These are phyloP conservation scores for Colletotrichum eleusines DNA, from an alignment of 2,329 filamentous ascomycete species.

Conservation along the genomic window DNA sequence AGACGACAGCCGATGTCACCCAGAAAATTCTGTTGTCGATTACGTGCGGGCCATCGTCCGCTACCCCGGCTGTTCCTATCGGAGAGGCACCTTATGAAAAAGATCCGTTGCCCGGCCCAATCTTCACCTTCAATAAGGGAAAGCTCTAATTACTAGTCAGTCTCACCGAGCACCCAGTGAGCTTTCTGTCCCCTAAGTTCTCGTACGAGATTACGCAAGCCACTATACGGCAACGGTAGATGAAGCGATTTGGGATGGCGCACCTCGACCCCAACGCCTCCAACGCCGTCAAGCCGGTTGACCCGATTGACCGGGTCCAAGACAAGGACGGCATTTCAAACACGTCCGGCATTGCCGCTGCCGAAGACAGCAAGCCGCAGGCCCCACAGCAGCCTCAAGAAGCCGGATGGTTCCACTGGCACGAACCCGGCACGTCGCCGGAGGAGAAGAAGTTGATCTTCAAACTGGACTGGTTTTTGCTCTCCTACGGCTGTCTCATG, in stretches of 20 bases:
- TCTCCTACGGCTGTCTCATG: slow-evolving; percentile 56
- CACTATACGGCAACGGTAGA: not conserved
- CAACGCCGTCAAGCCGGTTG: slow-evolving; percentile 13
- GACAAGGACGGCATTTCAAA: slow-evolving; percentile 33
- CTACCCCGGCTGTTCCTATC: not conserved
- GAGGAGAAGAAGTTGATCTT: slow-evolving; percentile 60
- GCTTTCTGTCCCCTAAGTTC: not conserved
- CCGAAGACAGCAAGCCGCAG: slow-evolving; percentile 31
- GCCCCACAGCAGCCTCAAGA: slow-evolving; percentile 36
- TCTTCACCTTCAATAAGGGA: not conserved
- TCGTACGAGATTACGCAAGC: not conserved
- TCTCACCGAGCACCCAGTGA: slow-evolving; percentile 13
- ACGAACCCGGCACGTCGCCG: slow-evolving; percentile 54
- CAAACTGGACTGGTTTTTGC: slow-evolving; percentile 63
- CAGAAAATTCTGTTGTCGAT: slow-evolving; percentile 38
- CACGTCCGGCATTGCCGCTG: slow-evolving; percentile 19
- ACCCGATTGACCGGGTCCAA: slow-evolving; percentile 15
- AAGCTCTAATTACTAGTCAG: not conserved
- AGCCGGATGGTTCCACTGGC: slow-evolving; percentile 55
- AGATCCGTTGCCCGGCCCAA: slow-evolving; percentile 16
- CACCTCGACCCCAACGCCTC: slow-evolving; percentile 23
- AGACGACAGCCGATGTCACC: slow-evolving; percentile 27
- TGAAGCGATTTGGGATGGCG: slow-evolving; percentile 22
- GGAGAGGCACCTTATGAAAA: slow-evolving; percentile 7
- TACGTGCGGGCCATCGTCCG: slow-evolving; percentile 18